Evolutionary conservation across 2,329 filamentous ascomycete genomes (phyloP).

Genomic region (Hypoxylon sp.): DNA sequence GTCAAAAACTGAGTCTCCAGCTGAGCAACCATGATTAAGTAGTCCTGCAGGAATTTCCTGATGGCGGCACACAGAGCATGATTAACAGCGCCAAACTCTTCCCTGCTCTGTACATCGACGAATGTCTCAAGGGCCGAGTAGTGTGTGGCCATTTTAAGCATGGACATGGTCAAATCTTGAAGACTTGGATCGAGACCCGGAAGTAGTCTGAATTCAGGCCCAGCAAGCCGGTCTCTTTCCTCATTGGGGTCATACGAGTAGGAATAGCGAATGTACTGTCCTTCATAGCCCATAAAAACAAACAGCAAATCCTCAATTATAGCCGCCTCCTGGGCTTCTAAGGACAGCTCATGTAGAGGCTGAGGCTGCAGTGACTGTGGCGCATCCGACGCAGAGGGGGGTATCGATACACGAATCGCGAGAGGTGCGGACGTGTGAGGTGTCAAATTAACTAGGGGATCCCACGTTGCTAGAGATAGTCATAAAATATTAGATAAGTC

Average conservation of each 20-base stretch:
- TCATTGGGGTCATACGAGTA: constrained; percentile 85
- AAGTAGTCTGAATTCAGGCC: constrained; percentile 84
- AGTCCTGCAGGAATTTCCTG: constrained; percentile 91
- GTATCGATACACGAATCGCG: constrained; percentile 67
- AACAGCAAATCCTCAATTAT: constrained; percentile 93
- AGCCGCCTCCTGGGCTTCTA: constrained; percentile 87
- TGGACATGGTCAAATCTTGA: constrained; percentile 86
- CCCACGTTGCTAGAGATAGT: constrained; percentile 72
- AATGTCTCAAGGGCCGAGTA: constrained; percentile 93
- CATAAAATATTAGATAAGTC: constrained; percentile 49
- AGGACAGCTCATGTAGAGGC: constrained; percentile 77
- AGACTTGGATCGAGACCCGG: constrained; percentile 91
- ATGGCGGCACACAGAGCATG: constrained; percentile 97
- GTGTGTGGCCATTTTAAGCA: constrained; percentile 95
- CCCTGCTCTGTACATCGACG: constrained; percentile 92
- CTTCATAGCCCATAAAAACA: constrained; percentile 98
- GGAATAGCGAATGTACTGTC: constrained; percentile 93
- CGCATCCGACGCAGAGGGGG: constrained; percentile 82
- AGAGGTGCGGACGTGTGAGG: constrained; percentile 71
- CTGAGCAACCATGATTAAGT: constrained; percentile 91
- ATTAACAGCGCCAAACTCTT: constrained; percentile 94
- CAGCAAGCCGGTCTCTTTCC: constrained; percentile 88
- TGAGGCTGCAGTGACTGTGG: constrained; percentile 78
- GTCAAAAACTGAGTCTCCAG: constrained; percentile 93
- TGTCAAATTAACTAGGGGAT: constrained; percentile 82